Evolutionary conservation across 768 basidiomycete genomes (phyloP).

Genomic region (Amanita molliuscula): DNA sequence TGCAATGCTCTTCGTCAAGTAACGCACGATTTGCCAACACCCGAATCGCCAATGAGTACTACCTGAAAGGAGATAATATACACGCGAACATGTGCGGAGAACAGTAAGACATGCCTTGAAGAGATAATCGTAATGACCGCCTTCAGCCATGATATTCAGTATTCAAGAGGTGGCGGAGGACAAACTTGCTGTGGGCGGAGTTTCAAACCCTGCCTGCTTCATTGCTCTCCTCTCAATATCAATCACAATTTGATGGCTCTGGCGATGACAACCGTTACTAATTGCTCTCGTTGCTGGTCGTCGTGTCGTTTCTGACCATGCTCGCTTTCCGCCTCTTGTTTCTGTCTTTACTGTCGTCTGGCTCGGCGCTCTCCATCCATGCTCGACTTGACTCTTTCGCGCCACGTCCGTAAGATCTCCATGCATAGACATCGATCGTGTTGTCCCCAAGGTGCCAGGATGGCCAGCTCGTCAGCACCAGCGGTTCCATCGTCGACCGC

Average conservation of each 20-base stretch:
- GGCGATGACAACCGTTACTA: too few species aligned
- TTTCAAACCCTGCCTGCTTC: constrained; percentile 8
- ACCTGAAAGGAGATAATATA: constrained; percentile 41
- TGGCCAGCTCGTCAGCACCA: too few species aligned
- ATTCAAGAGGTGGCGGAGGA: constrained; percentile 5
- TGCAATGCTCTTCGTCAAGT: constrained; percentile 8
- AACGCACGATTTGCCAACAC: constrained; percentile 98
- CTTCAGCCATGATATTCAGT: constrained; percentile 72
- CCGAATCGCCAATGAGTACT: constrained; percentile 97
- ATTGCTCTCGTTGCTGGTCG: background rate
- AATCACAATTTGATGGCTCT: too few species aligned
- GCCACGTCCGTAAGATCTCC: too few species aligned
- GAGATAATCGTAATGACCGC: constrained; percentile 95
- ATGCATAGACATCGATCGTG: too few species aligned
- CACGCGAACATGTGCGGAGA: background rate
- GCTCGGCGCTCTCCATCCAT: too few species aligned
- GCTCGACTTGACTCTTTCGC: too few species aligned
- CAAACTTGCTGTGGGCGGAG: constrained; percentile 13
- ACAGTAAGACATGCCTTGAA: constrained; percentile 67
- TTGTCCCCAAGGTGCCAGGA: too few species aligned
- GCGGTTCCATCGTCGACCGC: too few species aligned
- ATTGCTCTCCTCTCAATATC: background rate
- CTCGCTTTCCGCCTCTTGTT: constrained; percentile 3
- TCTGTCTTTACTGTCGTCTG: too few species aligned
- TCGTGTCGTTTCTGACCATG: background rate